phyloP scores from a whole-genome alignment of 139 green algal genomes.

The Trebouxia sp. region DNA sequence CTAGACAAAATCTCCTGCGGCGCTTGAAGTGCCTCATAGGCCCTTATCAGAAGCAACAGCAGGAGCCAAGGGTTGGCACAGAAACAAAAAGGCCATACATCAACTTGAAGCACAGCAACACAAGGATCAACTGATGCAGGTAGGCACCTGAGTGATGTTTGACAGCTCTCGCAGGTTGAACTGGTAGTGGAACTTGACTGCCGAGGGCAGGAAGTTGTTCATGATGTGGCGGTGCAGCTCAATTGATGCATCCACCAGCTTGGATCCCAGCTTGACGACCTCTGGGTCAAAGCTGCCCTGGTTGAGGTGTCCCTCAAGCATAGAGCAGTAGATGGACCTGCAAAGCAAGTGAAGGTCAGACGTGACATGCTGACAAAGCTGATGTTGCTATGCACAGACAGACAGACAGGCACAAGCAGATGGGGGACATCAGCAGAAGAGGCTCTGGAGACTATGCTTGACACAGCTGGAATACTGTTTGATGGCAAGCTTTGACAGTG shows the following conservation, averaged over 20 bases:
- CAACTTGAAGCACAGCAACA: not conserved
- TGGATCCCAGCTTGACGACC: conserved; percentile 61
- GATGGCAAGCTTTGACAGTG: not conserved
- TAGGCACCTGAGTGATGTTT: conserved; percentile 64
- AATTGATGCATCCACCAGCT: conserved; percentile 85
- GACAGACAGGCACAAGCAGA: too few species aligned
- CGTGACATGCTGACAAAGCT: not conserved
- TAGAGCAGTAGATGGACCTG: conserved; percentile 50
- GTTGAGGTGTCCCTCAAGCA: conserved; percentile 70
- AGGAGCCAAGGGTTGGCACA: too few species aligned
- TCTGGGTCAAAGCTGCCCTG: conserved; percentile 63
- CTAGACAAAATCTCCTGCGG: too few species aligned
- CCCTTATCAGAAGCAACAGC: too few species aligned
- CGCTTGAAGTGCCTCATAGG: too few species aligned
- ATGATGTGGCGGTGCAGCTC: conserved; percentile 84
- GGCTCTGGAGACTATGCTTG: too few species aligned
- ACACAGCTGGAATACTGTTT: not conserved
- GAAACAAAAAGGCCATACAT: too few species aligned
- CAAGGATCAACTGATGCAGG: not conserved
- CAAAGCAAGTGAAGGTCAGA: not conserved
- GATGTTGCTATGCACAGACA: too few species aligned
- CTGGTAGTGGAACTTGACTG: conserved; percentile 92
- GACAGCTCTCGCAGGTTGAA: conserved; percentile 90
- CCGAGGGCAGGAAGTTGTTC: conserved; percentile 86
- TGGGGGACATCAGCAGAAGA: not conserved